These are phyloP conservation scores for Mycotypha africana DNA, from an alignment of 371 early-diverging fungal species.

Conservation along the genomic window DNA sequence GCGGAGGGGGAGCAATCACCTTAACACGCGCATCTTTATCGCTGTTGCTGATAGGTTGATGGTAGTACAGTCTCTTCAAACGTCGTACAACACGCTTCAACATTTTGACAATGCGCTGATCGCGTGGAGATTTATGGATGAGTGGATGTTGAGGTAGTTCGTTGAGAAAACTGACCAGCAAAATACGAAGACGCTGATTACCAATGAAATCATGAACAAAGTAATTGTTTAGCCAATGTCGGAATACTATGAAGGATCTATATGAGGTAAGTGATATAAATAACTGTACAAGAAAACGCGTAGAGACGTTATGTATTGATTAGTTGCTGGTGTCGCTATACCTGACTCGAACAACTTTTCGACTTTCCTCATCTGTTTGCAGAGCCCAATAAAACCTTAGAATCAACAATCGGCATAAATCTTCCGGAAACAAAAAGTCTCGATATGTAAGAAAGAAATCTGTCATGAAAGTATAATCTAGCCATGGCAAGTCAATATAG, in stretches of 20 bases:
- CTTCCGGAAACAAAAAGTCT: slow-evolving; percentile 53
- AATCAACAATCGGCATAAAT: slow-evolving; percentile 53
- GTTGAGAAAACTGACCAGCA: slow-evolving; percentile 42
- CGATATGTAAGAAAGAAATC: slow-evolving; percentile 72
- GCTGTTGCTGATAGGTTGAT: too few relatives aligned
- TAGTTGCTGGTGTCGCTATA: background rate
- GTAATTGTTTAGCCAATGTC: slow-evolving; percentile 67
- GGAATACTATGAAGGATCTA: slow-evolving; percentile 60
- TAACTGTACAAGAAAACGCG: background rate
- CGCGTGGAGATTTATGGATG: slow-evolving; percentile 42
- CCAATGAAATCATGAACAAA: slow-evolving; percentile 60
- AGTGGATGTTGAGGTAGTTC: slow-evolving; percentile 35
- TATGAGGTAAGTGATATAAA: background rate
- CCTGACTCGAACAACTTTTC: slow-evolving; percentile 59
- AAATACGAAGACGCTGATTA: slow-evolving; percentile 35
- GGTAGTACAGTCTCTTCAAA: slow-evolving; percentile 37
- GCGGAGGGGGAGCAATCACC: slow-evolving; percentile 29
- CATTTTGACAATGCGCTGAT: slow-evolving; percentile 54
- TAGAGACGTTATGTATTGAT: background rate
- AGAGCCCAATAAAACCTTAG: slow-evolving; percentile 60
- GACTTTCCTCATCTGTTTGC: slow-evolving; percentile 43
- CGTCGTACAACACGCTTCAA: slow-evolving; percentile 47
- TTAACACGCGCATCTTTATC: slow-evolving; percentile 20
- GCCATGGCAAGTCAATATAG: background rate
- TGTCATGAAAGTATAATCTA: slow-evolving; percentile 66